Conservation (phyloP, 2,329 filamentous ascomycete species). For the Hypoxylon sp. region DNA sequence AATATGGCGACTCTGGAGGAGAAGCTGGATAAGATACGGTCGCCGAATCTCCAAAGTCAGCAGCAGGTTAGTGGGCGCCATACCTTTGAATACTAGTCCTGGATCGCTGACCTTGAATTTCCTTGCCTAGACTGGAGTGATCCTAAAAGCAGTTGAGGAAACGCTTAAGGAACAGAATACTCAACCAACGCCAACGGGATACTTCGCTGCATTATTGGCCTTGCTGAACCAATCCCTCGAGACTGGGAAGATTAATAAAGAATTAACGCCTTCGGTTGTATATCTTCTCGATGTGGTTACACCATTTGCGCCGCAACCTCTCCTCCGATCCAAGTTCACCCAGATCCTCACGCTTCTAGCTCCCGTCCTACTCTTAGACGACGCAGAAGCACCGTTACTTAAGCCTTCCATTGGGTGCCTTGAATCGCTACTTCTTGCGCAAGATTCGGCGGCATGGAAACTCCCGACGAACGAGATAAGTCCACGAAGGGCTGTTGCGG, state of each 20-base stretch:
- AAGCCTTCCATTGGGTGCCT: slow-evolving; percentile 92
- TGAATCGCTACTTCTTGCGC: slow-evolving; percentile 90
- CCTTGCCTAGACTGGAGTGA: slow-evolving; percentile 77
- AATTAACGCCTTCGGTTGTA: slow-evolving; percentile 87
- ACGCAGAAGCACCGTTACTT: slow-evolving; percentile 89
- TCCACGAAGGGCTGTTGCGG: slow-evolving; percentile 88
- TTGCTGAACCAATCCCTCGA: slow-evolving; percentile 84
- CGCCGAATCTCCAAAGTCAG: slow-evolving; percentile 95
- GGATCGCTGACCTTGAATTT: slow-evolving; percentile 37
- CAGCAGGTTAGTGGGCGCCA: slow-evolving; percentile 76
- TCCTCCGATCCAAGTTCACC: slow-evolving; percentile 94
- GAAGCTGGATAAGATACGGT: slow-evolving; percentile 97
- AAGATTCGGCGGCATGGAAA: slow-evolving; percentile 91
- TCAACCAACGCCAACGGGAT: slow-evolving; percentile 86
- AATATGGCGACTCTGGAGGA: slow-evolving; percentile 78
- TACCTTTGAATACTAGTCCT: background rate
- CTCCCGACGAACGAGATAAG: slow-evolving; percentile 86
- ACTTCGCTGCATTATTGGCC: slow-evolving; percentile 94
- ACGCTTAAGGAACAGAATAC: slow-evolving; percentile 91
- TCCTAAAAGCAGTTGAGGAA: slow-evolving; percentile 92
- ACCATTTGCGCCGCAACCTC: slow-evolving; percentile 84
- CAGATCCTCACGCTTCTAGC: slow-evolving; percentile 91
- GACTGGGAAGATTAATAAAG: slow-evolving; percentile 80
- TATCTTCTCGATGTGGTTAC: slow-evolving; percentile 96
- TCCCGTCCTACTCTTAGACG: slow-evolving; percentile 82